Conservation (phyloP, 768 basidiomycete species). For the Hygrocybe coccinea region DNA sequence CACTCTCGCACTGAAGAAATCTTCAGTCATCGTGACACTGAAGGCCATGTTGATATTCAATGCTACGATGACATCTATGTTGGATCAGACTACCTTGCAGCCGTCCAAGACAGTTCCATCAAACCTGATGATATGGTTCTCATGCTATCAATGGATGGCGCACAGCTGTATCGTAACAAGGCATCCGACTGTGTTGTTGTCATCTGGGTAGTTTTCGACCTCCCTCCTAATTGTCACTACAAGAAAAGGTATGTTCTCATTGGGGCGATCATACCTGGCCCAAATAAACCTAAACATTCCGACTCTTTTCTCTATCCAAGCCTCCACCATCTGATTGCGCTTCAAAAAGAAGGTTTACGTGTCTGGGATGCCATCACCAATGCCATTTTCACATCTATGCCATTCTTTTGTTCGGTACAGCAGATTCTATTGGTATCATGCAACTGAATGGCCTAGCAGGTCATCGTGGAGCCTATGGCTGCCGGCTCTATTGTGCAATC, state of each 20-base stretch:
- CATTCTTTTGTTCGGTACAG: constrained; percentile 21
- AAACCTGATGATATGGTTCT: constrained; percentile 31
- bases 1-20: constrained; percentile 10
- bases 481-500: constrained; percentile 29
- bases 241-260: constrained; percentile 23
- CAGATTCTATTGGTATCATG: too few relatives aligned
- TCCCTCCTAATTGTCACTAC: constrained; percentile 20
- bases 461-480: constrained; percentile 35
- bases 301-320: constrained; percentile 32
- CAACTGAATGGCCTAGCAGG: constrained; percentile 33
- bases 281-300: constrained; percentile 29
- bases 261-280: constrained; percentile 23
- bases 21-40: not conserved
- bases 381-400: constrained; percentile 12
- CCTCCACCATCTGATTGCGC: constrained; percentile 27
- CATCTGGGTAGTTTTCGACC: constrained; percentile 37
- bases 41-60: constrained; percentile 1
- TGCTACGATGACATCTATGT: constrained; percentile 27
- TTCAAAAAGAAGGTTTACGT: constrained; percentile 27
- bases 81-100: constrained; percentile 26
- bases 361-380: constrained; percentile 29
- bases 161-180: constrained; percentile 40
- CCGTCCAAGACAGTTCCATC: constrained; percentile 17
- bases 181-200: constrained; percentile 40
- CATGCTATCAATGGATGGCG: constrained; percentile 36